Evolutionary conservation across 306 rosid species (phyloP), one percentile per base, ranked within the genome.

Genomic region (Lotus japonicus): DNA sequence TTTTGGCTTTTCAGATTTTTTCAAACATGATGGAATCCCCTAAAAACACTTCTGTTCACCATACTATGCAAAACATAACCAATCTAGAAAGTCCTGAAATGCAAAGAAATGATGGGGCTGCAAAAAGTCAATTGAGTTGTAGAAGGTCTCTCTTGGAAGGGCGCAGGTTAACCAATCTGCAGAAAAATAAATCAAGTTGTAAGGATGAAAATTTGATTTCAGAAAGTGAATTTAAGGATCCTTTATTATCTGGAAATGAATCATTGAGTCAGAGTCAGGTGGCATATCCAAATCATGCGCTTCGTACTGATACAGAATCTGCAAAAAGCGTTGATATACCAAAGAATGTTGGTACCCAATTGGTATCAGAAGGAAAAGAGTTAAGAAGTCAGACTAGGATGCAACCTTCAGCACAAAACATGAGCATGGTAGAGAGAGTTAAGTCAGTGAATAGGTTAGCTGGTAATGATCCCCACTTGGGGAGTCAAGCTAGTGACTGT

Each of bases 1-100:
- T 92, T 75, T 49, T 80, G 79, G 80, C 89, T 62, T 48, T 81
- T 76, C 84, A 89, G 70, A 74, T 64, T 75, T 75, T 72, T 70
- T 71, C 83, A 5, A 68, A 63, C 42, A 51, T 58, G 55, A 36
- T 1, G 11, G 31, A 49, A 38, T 70, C 78, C 51, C 33, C 59
- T 16, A 67, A 60, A 59, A 73, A 44, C 10, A 19, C 23, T 55
- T 59, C 61, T 66, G 41, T 66, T 70, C 15, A 44, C 11, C 66
- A 46, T 66, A 64, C 55, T 63, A 64, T 43, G 46, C 28, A 41
- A 4, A 55, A 51, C 56, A 38, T 11, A 36, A 50, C 60, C 11
- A 66, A 33, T 61, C 64, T 57, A 11, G 69, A 49, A 42, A 48
- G 31, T 41, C 64, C 60, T 11, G 21, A 13, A 10, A 3, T 15